Evolutionary conservation across 176 grass and related monocot genomes (phyloP).

Genomic region (Eleusine coracana): DNA sequence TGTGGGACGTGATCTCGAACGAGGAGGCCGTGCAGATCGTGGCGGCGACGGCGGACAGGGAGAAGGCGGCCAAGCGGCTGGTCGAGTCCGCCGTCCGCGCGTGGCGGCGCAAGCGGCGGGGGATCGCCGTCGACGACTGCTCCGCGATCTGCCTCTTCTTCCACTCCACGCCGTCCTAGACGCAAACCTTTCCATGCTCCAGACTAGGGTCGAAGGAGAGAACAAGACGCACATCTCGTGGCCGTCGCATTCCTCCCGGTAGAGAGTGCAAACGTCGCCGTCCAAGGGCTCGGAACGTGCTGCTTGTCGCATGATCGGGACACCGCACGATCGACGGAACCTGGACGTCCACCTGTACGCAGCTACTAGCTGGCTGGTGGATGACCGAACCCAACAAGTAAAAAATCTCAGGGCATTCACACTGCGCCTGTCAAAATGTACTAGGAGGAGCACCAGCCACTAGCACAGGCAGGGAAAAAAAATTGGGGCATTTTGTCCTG

Average conservation of each 20-base stretch:
- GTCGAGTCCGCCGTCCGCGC: conserved; percentile 70
- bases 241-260: neutral
- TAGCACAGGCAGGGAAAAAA: neutral
- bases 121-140: conserved; percentile 90
- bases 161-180: conserved; percentile 42
- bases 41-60: conserved; percentile 48
- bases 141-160: conserved; percentile 95
- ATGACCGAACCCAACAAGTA: neutral
- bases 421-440: conserved; percentile 20
- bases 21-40: conserved; percentile 92
- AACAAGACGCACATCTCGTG: neutral
- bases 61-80: conserved; percentile 71
- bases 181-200: neutral
- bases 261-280: conserved; percentile 17
- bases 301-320: conserved; percentile 25
- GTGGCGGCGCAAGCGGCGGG: conserved; percentile 67
- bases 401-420: conserved; percentile 33
- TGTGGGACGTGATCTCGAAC: conserved; percentile 96
- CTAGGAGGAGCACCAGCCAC: conserved; percentile 34
- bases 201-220: neutral
- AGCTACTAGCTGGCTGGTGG: neutral
- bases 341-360: conserved; percentile 2
- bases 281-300: conserved; percentile 32
- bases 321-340: conserved; percentile 16
- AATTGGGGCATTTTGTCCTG: conserved; percentile 28